These are phyloP conservation scores for Diversispora epigaea DNA, from an alignment of 192 early-diverging fungal species.

Conservation along the genomic window DNA sequence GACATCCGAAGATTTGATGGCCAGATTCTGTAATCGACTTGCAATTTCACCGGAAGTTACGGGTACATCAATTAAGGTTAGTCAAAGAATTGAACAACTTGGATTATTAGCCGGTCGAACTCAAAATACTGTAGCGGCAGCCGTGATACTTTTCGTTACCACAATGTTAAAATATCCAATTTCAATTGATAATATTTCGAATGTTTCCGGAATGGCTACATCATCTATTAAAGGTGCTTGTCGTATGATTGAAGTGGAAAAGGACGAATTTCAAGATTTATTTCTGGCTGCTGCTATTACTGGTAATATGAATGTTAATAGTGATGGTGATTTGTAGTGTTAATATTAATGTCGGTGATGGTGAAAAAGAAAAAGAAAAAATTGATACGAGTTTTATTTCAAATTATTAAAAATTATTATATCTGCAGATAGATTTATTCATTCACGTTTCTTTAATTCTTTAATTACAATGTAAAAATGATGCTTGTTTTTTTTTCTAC, in stretches of 20 bases:
- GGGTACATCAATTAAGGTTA: slow-evolving; percentile 65
- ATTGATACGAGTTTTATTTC: too few species aligned
- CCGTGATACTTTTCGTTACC: slow-evolving; percentile 81
- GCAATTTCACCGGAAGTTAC: slow-evolving; percentile 64
- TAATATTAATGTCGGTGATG: too few species aligned
- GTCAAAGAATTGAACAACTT: slow-evolving; percentile 64
- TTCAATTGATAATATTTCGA: slow-evolving; percentile 70
- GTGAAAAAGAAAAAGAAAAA: too few species aligned
- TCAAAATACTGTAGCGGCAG: slow-evolving; percentile 26
- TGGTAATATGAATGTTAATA: too few species aligned
- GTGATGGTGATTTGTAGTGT: too few species aligned
- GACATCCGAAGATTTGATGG: slow-evolving; percentile 71
- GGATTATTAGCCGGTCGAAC: slow-evolving; percentile 43
- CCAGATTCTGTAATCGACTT: slow-evolving; percentile 78
- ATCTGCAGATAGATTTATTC: too few species aligned
- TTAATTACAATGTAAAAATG: too few species aligned
- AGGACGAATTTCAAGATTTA: slow-evolving; percentile 49
- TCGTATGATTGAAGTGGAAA: slow-evolving; percentile 61
- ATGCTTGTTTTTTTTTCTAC: too few species aligned
- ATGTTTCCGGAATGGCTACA: slow-evolving; percentile 84
- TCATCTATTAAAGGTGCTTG: slow-evolving; percentile 85
- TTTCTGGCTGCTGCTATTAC: background rate
- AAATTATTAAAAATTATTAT: too few species aligned
- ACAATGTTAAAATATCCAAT: slow-evolving; percentile 67
- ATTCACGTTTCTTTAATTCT: too few species aligned